A percentile compares a stretch with the other conserved stretches of the same genome.
These are phyloP conservation scores for Rhodotorula mucilaginosa DNA, from an alignment of 1,284 basidiomycete genomes.

Conservation along the genomic window DNA sequence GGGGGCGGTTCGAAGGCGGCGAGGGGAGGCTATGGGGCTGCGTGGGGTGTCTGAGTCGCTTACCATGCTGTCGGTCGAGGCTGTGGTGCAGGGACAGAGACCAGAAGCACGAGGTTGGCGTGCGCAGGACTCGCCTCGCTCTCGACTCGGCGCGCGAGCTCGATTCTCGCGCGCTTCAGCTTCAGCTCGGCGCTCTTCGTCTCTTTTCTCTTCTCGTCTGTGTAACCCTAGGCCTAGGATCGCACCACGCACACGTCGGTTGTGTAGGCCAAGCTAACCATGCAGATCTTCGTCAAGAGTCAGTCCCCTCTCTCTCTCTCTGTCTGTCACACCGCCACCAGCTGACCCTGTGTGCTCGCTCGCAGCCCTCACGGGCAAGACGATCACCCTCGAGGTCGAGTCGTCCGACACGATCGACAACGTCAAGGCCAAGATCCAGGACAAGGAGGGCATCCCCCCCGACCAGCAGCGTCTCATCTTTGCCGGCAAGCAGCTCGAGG, in stretches of 20 bases:
- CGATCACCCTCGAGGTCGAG: constrained; percentile 60
- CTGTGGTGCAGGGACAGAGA: constrained; percentile 24
- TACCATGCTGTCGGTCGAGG: constrained; percentile 27
- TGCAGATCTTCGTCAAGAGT: constrained; percentile 48
- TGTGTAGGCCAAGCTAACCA: constrained; percentile 30
- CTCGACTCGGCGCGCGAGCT: no score
- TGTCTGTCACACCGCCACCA: neutral
- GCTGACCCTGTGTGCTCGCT: neutral
- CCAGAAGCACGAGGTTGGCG: neutral
- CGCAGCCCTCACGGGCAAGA: constrained; percentile 43
- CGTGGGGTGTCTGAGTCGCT: neutral
- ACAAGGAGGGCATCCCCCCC: constrained; percentile 47
- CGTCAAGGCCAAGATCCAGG: constrained; percentile 54
- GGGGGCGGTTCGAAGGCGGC: neutral
- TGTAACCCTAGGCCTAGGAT: constrained; percentile 23
- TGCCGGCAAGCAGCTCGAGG: constrained; percentile 52
- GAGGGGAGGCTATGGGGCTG: neutral
- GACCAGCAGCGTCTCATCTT: constrained; percentile 55
- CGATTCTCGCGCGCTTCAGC: neutral
- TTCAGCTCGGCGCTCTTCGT: neutral
- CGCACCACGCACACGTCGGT: constrained; percentile 21
- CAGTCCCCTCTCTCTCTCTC: constrained; percentile 1
- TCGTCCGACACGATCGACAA: constrained; percentile 63
- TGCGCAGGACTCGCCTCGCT: neutral
- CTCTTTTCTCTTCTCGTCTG: constrained; percentile 9